Percentiles rank a stretch among this genome's conserved stretches.
These are phyloP conservation scores for Aspergillus sp. DNA, from an alignment of 2,329 filamentous ascomycete species.

Conservation along the genomic window DNA sequence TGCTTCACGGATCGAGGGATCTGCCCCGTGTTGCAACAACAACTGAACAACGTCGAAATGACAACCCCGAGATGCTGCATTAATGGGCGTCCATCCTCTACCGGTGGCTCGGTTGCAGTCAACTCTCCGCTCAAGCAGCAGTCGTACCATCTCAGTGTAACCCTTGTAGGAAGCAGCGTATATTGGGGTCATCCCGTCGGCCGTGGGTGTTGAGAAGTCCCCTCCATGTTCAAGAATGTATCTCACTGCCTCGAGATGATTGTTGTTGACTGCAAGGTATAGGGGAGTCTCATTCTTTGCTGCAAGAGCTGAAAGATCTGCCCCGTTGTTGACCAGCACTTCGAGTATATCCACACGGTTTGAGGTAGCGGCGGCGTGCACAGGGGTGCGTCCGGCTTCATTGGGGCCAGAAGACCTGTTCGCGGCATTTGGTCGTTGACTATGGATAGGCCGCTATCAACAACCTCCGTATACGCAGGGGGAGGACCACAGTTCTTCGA, in stretches of 20 bases:
- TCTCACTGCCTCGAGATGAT: background rate
- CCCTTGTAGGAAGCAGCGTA: background rate
- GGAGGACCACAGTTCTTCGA: too few relatives aligned
- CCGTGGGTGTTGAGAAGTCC: background rate
- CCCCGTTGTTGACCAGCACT: background rate
- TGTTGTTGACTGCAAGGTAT: background rate
- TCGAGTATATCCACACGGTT: background rate
- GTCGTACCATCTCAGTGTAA: too few relatives aligned
- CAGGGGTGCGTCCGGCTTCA: background rate
- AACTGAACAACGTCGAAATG: background rate
- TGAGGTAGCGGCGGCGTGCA: background rate
- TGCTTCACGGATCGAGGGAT: background rate
- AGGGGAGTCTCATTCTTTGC: background rate
- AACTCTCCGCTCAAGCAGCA: too few relatives aligned
- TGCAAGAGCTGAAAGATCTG: background rate
- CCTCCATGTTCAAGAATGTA: background rate
- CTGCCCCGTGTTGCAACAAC: background rate
- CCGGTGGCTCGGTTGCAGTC: too few relatives aligned
- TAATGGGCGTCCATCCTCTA: too few relatives aligned
- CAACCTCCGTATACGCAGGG: too few relatives aligned
- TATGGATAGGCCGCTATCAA: too few relatives aligned
- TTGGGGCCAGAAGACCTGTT: background rate
- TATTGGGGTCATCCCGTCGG: background rate
- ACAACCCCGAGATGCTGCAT: background rate
- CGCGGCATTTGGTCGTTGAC: background rate